Percentiles rank a stretch among this genome's conserved stretches.
phyloP scores from a whole-genome alignment of 345 rosid genomes.

The Camelina laxa region DNA sequence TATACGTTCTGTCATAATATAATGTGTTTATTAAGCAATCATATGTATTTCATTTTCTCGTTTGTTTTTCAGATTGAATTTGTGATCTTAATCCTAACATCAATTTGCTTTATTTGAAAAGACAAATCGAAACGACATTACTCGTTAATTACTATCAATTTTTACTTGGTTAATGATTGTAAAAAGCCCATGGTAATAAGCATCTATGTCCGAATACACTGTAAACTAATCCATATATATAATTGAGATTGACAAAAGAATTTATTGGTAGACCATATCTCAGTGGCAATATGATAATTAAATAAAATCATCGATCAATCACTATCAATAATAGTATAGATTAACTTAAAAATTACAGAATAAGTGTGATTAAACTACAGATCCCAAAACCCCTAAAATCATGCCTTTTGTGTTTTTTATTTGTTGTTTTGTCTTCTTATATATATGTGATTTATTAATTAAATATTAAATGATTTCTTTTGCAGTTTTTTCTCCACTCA shows the following conservation, averaged over 20 bases:
- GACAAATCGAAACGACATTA: neutral
- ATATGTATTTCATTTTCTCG: neutral
- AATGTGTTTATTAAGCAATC: neutral
- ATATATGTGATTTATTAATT: neutral
- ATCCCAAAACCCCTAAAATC: slow-evolving; percentile 58
- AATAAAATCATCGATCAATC: slow-evolving; percentile 51
- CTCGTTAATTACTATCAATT: neutral
- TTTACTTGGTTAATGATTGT: neutral
- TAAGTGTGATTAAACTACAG: slow-evolving; percentile 44
- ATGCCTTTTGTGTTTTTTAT: slow-evolving; percentile 34
- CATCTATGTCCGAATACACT: neutral
- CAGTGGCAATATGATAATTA: slow-evolving; percentile 49
- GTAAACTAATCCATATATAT: neutral
- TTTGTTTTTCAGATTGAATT: neutral
- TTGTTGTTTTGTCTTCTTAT: slow-evolving; percentile 46
- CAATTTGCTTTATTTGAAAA: neutral
- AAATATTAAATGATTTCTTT: slow-evolving; percentile 39
- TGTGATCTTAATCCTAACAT: neutral
- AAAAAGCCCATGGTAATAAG: neutral
- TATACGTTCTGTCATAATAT: neutral
- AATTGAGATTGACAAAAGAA: neutral
- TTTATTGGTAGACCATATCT: slow-evolving; percentile 52
- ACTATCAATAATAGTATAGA: slow-evolving; percentile 45
- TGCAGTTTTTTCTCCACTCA: slow-evolving; percentile 48
- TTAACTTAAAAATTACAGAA: slow-evolving; percentile 27